A percentile compares a stretch with the other conserved stretches of the same genome.
Evolutionary conservation across 495 filamentous ascomycete species (phyloP).

Genomic region (Chaetomium fimeti): DNA sequence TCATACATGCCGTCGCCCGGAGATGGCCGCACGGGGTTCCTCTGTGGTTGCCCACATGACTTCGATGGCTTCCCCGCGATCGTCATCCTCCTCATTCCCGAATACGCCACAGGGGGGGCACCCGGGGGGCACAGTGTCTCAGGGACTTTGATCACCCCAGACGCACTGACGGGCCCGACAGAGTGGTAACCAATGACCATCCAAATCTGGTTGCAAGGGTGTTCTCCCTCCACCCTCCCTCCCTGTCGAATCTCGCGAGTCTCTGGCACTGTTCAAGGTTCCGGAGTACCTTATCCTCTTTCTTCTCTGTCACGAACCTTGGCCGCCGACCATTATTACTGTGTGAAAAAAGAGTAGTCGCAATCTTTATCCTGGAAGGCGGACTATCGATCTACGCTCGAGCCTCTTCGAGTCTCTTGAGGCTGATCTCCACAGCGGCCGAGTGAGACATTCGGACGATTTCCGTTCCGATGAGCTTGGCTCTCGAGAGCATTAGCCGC

Average conservation of each 20-base stretch:
- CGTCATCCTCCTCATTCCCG: neutral
- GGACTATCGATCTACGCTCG: no score
- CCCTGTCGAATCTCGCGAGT: neutral
- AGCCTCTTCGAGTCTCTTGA: no score
- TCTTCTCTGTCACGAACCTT: neutral
- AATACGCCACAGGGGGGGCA: neutral
- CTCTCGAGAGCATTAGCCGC: no score
- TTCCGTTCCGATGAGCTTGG: no score
- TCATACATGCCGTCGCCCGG: neutral
- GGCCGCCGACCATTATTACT: no score
- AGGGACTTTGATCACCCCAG: neutral
- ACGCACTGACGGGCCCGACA: constrained; percentile 13
- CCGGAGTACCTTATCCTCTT: neutral
- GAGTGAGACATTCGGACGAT: no score
- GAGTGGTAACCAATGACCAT: constrained; percentile 15
- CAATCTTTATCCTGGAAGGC: neutral
- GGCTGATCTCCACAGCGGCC: no score
- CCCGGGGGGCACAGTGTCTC: neutral
- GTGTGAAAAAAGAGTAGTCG: neutral
- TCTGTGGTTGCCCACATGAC: neutral
- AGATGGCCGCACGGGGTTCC: neutral
- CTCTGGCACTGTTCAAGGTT: neutral
- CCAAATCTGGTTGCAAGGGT: neutral
- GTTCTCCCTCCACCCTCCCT: neutral
- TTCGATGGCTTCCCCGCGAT: neutral